phyloP scores from a whole-genome alignment of 2,329 filamentous ascomycete genomes.

The Ophiostoma perfectum region DNA sequence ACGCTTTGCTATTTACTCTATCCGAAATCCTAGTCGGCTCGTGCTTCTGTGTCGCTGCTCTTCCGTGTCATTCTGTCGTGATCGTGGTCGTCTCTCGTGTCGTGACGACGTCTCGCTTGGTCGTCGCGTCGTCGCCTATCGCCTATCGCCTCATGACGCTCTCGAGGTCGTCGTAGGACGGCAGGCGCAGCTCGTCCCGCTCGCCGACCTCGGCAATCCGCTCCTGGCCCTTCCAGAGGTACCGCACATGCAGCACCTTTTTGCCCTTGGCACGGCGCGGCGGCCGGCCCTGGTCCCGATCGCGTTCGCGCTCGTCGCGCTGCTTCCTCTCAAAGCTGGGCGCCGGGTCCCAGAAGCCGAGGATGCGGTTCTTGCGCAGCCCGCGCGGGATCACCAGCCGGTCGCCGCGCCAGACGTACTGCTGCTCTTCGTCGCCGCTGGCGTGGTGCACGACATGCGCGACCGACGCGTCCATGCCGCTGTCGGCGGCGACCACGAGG shows the following conservation, averaged over 20 bases:
- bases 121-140: neutral
- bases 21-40: neutral
- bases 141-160: neutral
- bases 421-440: neutral
- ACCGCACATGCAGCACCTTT: conserved; percentile 45
- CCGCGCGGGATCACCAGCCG: conserved; percentile 35
- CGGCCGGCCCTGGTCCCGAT: neutral
- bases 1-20: neutral
- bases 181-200: conserved; percentile 35
- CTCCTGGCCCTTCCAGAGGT: conserved; percentile 38
- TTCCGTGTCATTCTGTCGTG: neutral
- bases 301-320: conserved; percentile 5
- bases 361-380: conserved; percentile 40
- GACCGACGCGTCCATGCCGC: conserved; percentile 29
- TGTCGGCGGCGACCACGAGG: conserved; percentile 32
- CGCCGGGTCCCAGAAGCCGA: conserved; percentile 49
- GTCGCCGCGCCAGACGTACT: conserved; percentile 28
- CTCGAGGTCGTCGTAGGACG: conserved; percentile 21
- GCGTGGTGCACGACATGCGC: neutral
- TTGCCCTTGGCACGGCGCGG: conserved; percentile 26
- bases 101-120: no score
- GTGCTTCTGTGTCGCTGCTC: neutral
- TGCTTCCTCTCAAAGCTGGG: conserved; percentile 30
- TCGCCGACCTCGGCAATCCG: conserved; percentile 36
- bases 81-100: neutral